These are phyloP conservation scores for Aurantiochytrium sp. DNA, from an alignment of 108 stramenopile genomes.

Conservation along the genomic window DNA sequence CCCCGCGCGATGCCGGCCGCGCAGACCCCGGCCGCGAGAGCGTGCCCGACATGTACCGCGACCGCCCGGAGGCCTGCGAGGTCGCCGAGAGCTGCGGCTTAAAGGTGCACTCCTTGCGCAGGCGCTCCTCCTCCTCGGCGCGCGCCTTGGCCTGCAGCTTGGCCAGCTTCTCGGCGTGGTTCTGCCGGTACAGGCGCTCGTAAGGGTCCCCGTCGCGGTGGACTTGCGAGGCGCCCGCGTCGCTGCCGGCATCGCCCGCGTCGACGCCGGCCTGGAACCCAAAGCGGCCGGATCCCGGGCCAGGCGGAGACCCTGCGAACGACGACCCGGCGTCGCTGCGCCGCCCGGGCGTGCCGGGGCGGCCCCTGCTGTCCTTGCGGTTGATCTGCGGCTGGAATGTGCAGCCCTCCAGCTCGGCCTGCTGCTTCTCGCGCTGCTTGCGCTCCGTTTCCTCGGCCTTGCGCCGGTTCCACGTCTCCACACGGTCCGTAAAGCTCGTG, in stretches of 20 bases:
- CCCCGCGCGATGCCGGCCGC: background rate
- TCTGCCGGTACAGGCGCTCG: conserved; percentile 6
- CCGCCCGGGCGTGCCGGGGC: background rate
- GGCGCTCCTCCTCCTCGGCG: conserved; percentile 32
- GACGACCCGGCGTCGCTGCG: conserved; percentile 29
- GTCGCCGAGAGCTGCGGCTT: conserved; percentile 31
- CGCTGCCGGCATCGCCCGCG: background rate
- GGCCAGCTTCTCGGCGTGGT: conserved; percentile 30
- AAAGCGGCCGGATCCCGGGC: background rate
- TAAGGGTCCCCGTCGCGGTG: background rate
- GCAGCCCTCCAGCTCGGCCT: conserved; percentile 42
- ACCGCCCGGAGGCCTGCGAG: conserved; percentile 17
- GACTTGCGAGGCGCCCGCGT: no score
- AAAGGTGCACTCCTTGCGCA: conserved; percentile 53
- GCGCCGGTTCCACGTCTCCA: conserved; percentile 41
- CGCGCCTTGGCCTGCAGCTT: conserved; percentile 17
- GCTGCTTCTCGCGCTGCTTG: conserved; percentile 41
- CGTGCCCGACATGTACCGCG: conserved; percentile 36
- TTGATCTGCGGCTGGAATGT: conserved; percentile 50
- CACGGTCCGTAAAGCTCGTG: conserved; percentile 39
- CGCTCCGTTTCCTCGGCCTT: conserved; percentile 44
- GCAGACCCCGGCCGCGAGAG: conserved; percentile 30
- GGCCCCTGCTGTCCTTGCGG: background rate
- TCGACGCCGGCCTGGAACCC: no score
- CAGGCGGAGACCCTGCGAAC: background rate